These are phyloP conservation scores for Raddia distichophylla DNA, from an alignment of 176 grass and related monocot species.

Conservation along the genomic window DNA sequence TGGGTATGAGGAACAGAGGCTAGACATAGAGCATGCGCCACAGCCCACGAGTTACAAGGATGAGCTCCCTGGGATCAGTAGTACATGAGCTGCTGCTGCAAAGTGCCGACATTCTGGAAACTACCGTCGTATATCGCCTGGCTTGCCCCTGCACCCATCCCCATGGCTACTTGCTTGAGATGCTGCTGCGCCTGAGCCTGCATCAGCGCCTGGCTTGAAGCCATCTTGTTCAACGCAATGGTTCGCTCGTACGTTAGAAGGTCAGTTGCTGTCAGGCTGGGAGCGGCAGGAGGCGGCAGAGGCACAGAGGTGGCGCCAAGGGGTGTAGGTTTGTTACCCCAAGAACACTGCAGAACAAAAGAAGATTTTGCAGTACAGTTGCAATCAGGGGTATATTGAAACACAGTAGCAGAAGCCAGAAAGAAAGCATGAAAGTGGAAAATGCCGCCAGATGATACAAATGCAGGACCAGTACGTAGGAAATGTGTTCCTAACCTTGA, in stretches of 20 bases:
- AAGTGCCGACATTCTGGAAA: conserved; percentile 50
- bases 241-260: conserved; percentile 51
- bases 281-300: conserved; percentile 63
- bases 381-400: neutral
- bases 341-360: conserved; percentile 66
- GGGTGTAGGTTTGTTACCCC: conserved; percentile 88
- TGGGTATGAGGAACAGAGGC: neutral
- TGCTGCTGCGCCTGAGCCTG: conserved; percentile 57
- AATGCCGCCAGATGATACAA: neutral
- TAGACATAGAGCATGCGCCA: neutral
- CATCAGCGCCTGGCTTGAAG: conserved; percentile 60
- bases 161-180: conserved; percentile 73
- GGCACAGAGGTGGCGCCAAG: conserved; percentile 55
- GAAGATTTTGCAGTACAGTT: neutral
- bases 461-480: neutral
- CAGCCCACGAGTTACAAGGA: neutral
- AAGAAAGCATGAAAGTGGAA: neutral
- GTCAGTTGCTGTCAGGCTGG: conserved; percentile 43
- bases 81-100: conserved; percentile 77
- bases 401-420: neutral
- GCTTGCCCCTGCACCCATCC: conserved; percentile 58
- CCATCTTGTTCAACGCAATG: conserved; percentile 70
- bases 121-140: conserved; percentile 71
- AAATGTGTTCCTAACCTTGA: conserved; percentile 55
- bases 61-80: conserved; percentile 49